phyloP scores from a whole-genome alignment of 768 basidiomycete genomes.

The Lactarius sanguifluus region DNA sequence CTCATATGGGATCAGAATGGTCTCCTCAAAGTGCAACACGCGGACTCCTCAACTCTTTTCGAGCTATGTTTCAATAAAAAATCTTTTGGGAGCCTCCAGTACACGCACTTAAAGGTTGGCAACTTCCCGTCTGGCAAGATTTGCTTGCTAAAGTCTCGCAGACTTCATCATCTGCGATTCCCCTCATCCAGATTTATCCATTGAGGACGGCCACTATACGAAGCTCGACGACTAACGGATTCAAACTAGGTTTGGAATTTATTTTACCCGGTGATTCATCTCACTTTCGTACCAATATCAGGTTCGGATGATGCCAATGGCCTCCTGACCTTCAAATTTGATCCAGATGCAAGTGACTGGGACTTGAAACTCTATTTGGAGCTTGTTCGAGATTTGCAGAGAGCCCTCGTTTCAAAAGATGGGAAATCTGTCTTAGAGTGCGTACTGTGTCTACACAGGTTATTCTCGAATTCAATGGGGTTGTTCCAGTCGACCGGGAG shows the following conservation, averaged over 20 bases:
- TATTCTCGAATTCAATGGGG: neutral
- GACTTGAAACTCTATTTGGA: conserved; percentile 1
- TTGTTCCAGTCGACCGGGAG: conserved; percentile 15
- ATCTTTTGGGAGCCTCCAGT: conserved; percentile 3
- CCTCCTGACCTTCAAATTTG: conserved; percentile 23
- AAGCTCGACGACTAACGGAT: neutral
- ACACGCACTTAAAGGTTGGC: conserved; percentile 16
- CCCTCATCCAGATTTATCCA: conserved; percentile 17
- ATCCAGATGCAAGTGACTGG: conserved; percentile 9
- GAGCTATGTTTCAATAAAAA: conserved; percentile 10
- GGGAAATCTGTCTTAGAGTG: conserved; percentile 17
- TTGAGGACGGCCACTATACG: neutral
- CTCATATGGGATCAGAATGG: conserved; percentile 9
- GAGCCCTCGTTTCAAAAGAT: neutral
- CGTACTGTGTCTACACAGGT: neutral
- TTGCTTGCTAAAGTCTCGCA: neutral
- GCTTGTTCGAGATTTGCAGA: neutral
- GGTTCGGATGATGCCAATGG: conserved; percentile 7
- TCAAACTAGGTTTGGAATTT: conserved; percentile 15
- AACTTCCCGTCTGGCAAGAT: neutral
- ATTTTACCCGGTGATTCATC: neutral
- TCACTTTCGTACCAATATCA: conserved; percentile 2
- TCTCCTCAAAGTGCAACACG: conserved; percentile 10
- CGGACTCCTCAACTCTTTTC: conserved; percentile 5
- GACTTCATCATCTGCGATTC: neutral